phyloP scores from a whole-genome alignment of 345 rosid genomes.

The Citrus reticulata region DNA sequence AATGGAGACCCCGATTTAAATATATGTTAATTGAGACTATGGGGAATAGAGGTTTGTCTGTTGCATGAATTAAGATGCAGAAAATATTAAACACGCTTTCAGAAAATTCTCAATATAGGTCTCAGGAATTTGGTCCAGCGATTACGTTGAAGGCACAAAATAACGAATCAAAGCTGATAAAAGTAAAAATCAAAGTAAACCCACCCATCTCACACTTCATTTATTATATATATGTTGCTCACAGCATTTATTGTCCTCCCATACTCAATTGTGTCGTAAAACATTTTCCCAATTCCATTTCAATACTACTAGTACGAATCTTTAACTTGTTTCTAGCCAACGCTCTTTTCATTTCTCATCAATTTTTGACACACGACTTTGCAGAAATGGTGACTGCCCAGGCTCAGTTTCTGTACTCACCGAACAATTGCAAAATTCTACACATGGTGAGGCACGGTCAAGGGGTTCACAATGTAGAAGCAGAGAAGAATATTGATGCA shows the following conservation, averaged over 20 bases:
- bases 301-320: too few species aligned
- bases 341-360: too few species aligned
- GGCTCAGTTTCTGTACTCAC: constrained; percentile 6
- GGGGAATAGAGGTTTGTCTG: not conserved
- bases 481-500: constrained; percentile 11
- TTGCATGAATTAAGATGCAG: not conserved
- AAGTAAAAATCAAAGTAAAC: not conserved
- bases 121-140: not conserved
- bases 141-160: not conserved
- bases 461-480: constrained; percentile 8
- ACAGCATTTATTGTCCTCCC: not conserved
- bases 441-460: constrained; percentile 13
- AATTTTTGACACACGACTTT: not conserved
- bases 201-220: not conserved
- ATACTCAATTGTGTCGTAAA: not conserved
- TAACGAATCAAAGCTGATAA: too few species aligned
- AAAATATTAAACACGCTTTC: not conserved
- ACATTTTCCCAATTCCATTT: not conserved
- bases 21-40: not conserved
- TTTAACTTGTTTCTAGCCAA: not conserved
- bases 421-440: constrained; percentile 1
- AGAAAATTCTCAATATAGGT: not conserved
- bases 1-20: not conserved
- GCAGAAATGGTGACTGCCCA: constrained; percentile 20
- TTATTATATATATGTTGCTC: not conserved